Base-by-base conservation (phyloP, 2,329 filamentous ascomycete species). In the Penicillium sp. region DNA sequence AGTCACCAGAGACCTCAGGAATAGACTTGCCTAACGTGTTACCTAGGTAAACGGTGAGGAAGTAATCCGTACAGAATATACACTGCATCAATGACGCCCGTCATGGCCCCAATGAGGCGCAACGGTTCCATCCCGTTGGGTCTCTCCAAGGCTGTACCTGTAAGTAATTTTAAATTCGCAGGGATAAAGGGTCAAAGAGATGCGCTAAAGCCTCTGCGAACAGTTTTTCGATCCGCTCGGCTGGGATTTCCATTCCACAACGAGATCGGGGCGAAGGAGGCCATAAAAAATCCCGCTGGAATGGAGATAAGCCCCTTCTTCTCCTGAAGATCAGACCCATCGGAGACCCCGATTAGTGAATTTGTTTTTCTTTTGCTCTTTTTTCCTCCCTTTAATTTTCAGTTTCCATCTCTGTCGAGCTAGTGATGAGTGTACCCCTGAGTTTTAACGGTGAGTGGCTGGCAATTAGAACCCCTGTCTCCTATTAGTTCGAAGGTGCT, bases 291-390 rank as follows among this genome's bases (percentile, higher is more conserved):
- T 49, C 46, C 33, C 42, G 18, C 28, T 49, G 52, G 52, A 54
- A 57, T 57, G 50, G 47, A 49, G 53, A 47, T 20, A 47, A 49
- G 25, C 56, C 49, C 52, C 56, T 55, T 57, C 48, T 61, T 37
- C 61, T 62, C 59, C 60, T 62, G 60, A 62, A 62, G 59, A 63
- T 63, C 60, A 44, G 49, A 53, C 46, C 51, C 49, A 42, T 49
- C 41, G 23, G 18, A 42, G 25, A 25, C 24, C 28, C 15, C 15
- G 32, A 37, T 37, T 37, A 20, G 33, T 20, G 8, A 37, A 20
- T 20, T 37, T 7, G 15, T 33, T 10, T 10, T 3, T 9, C 8
- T 18, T 9, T 18, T 35, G 3, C 18, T 44, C 18, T 35, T 33
- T 20, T 46, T 39, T 12, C 18, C 25, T 32, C 28, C 24, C 10